Conservation (phyloP, 2,329 filamentous ascomycete species). For the Teratosphaeria viscida region DNA sequence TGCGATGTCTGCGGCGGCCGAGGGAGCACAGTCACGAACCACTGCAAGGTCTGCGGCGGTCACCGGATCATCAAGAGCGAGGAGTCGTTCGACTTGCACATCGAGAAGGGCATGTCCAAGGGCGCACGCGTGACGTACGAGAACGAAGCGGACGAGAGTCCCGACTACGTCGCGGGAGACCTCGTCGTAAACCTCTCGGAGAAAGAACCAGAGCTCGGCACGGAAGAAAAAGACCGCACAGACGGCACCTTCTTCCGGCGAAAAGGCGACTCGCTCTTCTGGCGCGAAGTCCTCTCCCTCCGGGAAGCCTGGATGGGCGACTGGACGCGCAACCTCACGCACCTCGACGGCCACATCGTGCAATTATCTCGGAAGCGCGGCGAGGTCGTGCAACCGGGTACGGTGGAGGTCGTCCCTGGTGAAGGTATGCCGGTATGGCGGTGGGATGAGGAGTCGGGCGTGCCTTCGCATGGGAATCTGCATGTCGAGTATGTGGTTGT, state of each 20-base stretch:
- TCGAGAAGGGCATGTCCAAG: conserved; percentile 66
- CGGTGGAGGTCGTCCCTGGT: conserved; percentile 66
- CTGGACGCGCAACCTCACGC: conserved; percentile 88
- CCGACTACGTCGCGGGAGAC: conserved; percentile 87
- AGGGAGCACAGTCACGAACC: conserved; percentile 79
- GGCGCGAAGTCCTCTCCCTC: conserved; percentile 46
- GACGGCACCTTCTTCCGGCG: conserved; percentile 89
- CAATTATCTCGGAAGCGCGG: conserved; percentile 65
- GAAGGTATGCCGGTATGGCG: conserved; percentile 88
- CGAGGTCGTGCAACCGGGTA: conserved; percentile 69
- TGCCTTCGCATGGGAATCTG: conserved; percentile 37
- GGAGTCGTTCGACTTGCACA: conserved; percentile 57
- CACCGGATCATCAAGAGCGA: conserved; percentile 65
- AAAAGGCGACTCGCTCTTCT: conserved; percentile 78
- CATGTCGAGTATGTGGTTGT: conserved; percentile 69
- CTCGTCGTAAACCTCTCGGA: conserved; percentile 72
- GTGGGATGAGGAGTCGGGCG: conserved; percentile 56
- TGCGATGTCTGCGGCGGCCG: conserved; percentile 83
- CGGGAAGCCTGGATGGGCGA: conserved; percentile 91
- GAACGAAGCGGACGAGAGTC: conserved; percentile 91
- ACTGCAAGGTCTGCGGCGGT: conserved; percentile 70
- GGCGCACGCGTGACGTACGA: conserved; percentile 75
- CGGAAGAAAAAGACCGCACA: conserved; percentile 52
- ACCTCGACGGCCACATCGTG: conserved; percentile 85
- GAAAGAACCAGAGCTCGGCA: conserved; percentile 53